Evolutionary conservation across 73 alveolate species (phyloP).

Genomic region (Paramecium bursaria): DNA sequence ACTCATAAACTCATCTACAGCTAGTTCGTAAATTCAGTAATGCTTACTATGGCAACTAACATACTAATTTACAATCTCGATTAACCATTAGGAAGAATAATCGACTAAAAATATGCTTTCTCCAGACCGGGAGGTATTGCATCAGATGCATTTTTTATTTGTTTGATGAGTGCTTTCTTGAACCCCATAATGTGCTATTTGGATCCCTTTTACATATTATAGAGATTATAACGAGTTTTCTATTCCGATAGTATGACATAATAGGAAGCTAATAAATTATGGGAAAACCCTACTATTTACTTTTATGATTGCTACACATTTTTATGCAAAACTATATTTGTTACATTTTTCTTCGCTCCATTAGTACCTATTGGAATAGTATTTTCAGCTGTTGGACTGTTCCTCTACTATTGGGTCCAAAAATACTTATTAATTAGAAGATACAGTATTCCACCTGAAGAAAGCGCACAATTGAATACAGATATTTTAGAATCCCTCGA

Average conservation of each 20-base stretch:
- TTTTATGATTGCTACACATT: constrained; percentile 26
- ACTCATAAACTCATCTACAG: constrained; percentile 10
- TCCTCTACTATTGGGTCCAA: constrained; percentile 15
- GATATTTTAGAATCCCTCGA: constrained; percentile 6
- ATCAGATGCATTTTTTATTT: not conserved
- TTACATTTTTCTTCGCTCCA: constrained; percentile 35
- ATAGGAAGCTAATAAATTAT: constrained; percentile 13
- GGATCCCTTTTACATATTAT: not conserved
- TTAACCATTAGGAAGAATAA: not conserved
- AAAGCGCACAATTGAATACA: constrained; percentile 35
- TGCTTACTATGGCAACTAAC: not conserved
- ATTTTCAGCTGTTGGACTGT: constrained; percentile 5
- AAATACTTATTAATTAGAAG: constrained; percentile 8
- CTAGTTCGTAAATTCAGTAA: constrained; percentile 12
- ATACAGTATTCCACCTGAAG: constrained; percentile 32
- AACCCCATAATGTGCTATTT: not conserved
- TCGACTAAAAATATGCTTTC: not conserved
- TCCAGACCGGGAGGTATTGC: constrained; percentile 9
- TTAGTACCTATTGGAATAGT: not conserved
- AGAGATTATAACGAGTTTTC: constrained; percentile 7
- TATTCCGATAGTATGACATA: not conserved
- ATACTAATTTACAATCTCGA: not conserved
- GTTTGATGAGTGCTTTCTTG: constrained; percentile 6
- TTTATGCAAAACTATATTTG: constrained; percentile 20
- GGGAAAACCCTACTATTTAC: constrained; percentile 2